These are phyloP conservation scores for Blastobotrys indianensis DNA, from an alignment of 1,139 yeast genomes.

Conservation along the genomic window DNA sequence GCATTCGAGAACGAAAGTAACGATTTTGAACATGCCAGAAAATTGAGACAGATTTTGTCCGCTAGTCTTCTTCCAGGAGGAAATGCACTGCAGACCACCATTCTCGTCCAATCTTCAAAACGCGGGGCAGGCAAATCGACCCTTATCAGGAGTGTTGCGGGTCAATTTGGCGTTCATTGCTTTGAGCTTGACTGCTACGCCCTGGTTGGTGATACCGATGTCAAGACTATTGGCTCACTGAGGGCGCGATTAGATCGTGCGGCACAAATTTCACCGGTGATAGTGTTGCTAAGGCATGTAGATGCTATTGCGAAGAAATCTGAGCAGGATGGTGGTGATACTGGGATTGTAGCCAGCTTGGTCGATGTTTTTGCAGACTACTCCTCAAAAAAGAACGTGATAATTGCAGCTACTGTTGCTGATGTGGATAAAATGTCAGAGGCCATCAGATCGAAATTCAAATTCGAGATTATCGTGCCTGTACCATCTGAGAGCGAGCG, in stretches of 20 bases:
- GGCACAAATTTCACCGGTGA: conserved; percentile 39
- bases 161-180: conserved; percentile 60
- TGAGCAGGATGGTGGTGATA: conserved; percentile 56
- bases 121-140: conserved; percentile 78
- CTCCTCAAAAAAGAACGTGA: conserved; percentile 36
- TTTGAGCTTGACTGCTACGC: conserved; percentile 64
- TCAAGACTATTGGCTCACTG: conserved; percentile 72
- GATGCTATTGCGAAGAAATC: conserved; percentile 65
- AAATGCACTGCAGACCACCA: conserved; percentile 48
- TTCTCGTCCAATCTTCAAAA: conserved; percentile 61
- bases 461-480: conserved; percentile 67
- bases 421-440: conserved; percentile 69
- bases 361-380: conserved; percentile 55
- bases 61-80: conserved; percentile 34
- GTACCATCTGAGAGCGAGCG: conserved; percentile 82
- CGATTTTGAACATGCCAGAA: conserved; percentile 46
- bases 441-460: conserved; percentile 58
- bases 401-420: conserved; percentile 64
- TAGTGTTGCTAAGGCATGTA: conserved; percentile 63
- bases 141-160: conserved; percentile 49
- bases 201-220: conserved; percentile 54
- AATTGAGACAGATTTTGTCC: conserved; percentile 37
- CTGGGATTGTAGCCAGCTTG: conserved; percentile 55
- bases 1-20: conserved; percentile 23
- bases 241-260: conserved; percentile 70